These are phyloP conservation scores for Colletotrichum karsti DNA, from an alignment of 2,329 filamentous ascomycete species.

Conservation along the genomic window DNA sequence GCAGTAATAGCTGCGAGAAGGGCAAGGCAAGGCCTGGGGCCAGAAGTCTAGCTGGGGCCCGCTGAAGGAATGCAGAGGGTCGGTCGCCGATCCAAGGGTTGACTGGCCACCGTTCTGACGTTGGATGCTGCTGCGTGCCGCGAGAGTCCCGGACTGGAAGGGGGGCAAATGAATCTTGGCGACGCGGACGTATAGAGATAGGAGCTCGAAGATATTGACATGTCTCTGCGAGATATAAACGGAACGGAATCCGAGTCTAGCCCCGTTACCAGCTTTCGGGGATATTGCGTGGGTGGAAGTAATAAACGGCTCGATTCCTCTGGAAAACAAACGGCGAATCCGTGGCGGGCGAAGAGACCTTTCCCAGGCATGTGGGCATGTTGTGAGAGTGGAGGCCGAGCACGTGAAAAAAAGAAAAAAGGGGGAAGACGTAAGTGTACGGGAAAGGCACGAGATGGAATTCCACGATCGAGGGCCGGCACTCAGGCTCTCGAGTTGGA, in stretches of 20 bases:
- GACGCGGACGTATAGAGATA: neutral
- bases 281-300: neutral
- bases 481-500: neutral
- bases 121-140: neutral
- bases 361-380: neutral
- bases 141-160: neutral
- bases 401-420: constrained; percentile 1
- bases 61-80: neutral
- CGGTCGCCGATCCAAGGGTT: neutral
- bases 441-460: neutral
- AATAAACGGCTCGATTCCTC: neutral
- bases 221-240: neutral
- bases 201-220: neutral
- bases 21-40: neutral
- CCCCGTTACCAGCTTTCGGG: neutral
- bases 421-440: neutral
- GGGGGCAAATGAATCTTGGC: neutral
- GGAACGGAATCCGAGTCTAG: neutral
- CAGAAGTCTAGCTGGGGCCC: neutral
- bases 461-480: neutral
- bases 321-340: neutral
- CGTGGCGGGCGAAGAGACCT: neutral
- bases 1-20: neutral
- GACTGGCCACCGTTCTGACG: neutral
- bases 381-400: neutral